Percentiles rank a stretch among this genome's conserved stretches.
Conservation (phyloP, 441 rosid species). For the Croton laevigatus region DNA sequence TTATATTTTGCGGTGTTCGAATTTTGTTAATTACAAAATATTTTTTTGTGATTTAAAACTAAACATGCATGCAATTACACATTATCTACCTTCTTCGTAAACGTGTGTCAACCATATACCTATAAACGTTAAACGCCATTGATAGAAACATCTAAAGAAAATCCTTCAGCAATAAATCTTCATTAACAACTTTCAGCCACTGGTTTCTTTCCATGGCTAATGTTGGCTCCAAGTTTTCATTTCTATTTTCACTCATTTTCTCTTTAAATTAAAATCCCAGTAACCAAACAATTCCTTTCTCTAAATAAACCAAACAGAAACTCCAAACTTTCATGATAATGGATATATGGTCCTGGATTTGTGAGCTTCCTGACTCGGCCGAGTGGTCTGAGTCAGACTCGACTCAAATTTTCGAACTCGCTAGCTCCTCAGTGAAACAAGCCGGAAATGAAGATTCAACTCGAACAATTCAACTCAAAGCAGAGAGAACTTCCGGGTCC, state of each 20-base stretch:
- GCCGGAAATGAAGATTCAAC: constrained; percentile 18
- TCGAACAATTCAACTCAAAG: constrained; percentile 52
- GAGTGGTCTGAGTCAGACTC: constrained; percentile 39
- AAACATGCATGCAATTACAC: constrained; percentile 14
- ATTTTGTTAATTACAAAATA: not conserved
- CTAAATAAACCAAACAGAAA: not conserved
- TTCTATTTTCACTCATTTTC: constrained; percentile 40
- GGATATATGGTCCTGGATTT: constrained; percentile 87
- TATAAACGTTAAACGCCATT: constrained; percentile 25
- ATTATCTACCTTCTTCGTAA: not conserved
- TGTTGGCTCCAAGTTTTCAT: constrained; percentile 42
- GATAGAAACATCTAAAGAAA: constrained; percentile 11
- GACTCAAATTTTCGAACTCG: constrained; percentile 38
- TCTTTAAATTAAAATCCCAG: constrained; percentile 45
- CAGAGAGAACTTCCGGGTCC: constrained; percentile 38
- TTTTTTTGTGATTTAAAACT: constrained; percentile 31
- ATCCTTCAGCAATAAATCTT: not conserved
- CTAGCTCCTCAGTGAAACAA: constrained; percentile 21
- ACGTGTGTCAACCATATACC: constrained; percentile 20
- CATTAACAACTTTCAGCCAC: constrained; percentile 26
- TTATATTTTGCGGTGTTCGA: not conserved
- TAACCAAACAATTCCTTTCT: not conserved
- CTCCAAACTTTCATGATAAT: constrained; percentile 24
- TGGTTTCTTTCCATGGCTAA: constrained; percentile 25
- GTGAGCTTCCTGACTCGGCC: constrained; percentile 40